Evolutionary conservation across 2,329 filamentous ascomycete species (phyloP), one percentile per base, ranked within the genome.

Genomic region (Hypomyces rosellus): DNA sequence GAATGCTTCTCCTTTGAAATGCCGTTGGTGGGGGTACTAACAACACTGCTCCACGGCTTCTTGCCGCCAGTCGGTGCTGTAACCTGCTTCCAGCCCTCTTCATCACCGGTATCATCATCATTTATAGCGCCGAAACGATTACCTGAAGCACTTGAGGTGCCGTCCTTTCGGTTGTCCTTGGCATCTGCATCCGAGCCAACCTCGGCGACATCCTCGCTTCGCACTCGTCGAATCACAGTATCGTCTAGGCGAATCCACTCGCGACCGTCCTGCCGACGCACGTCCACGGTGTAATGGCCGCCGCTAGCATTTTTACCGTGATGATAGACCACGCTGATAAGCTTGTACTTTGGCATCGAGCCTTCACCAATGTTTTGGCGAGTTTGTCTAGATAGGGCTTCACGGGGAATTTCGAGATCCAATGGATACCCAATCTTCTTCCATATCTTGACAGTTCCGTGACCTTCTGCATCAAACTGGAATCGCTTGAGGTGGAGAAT

Each of bases 221-320:
- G 81, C 34, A 99, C 83, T 38, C 90, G 86, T 54, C 88, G 83
- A 56, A 99, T 90, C 53, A 89, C 74, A 0, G 93, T 99, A 65
- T 99, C 93, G 61, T 99, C 93, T 58, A 99, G 82, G 49, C 92
- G 88, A 50, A 99, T 87, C 93, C 93, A 99, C 68, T 96, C 91
- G 18, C 82, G 82, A n/a, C 86, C 89, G 64, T 99, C 93, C 68
- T 97, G 92, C 46, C 93, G 86, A 51, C 91, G 84, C 38, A 96
- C 86, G 66, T 99, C 93, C n/a, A 95, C 92, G 1, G 93, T 99
- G 69, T 99, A 99, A 67, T 99, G 93, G 3, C 93, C 93, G 47
- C 89, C 91, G 56, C 88, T 95, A 34, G 93, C 93, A 60, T 95
- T 95, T 74, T 95, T 96, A 53, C 93, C 93, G 61, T 99, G 93